Conservation (phyloP, 306 rosid species). For the Vigna reflexopilosa region DNA sequence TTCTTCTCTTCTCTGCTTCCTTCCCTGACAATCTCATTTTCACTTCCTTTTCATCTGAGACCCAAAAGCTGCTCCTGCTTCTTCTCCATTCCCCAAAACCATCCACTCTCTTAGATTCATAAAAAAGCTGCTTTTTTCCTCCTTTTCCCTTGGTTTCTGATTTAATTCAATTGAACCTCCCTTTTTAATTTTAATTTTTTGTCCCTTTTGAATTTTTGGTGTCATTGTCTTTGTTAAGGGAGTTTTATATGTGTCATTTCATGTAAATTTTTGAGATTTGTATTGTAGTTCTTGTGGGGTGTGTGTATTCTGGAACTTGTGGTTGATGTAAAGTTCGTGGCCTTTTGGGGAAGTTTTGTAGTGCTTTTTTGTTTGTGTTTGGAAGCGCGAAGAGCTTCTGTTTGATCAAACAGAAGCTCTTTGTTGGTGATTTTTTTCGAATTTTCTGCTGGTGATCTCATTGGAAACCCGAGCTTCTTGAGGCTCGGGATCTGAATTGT, state of each 20-base stretch:
- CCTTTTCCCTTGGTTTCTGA: conserved; percentile 17
- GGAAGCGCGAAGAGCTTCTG: conserved; percentile 43
- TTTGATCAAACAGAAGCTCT: conserved; percentile 48
- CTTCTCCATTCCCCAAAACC: conserved; percentile 43
- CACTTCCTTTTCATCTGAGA: conserved; percentile 46
- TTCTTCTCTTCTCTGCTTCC: conserved; percentile 55
- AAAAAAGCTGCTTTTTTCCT: conserved; percentile 5
- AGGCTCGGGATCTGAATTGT: conserved; percentile 72
- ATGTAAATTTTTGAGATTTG: conserved; percentile 44
- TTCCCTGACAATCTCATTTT: conserved; percentile 55
- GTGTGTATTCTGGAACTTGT: neutral
- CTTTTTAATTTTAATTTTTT: neutral
- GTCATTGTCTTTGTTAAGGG: conserved; percentile 44
- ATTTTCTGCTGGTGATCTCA: conserved; percentile 41
- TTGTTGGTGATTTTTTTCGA: conserved; percentile 26
- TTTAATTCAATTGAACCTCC: conserved; percentile 37
- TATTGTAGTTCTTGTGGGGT: conserved; percentile 28
- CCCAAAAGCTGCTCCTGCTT: conserved; percentile 43
- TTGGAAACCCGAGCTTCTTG: conserved; percentile 56
- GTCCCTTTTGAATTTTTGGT: neutral
- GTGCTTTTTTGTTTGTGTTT: conserved; percentile 37
- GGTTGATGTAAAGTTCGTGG: conserved; percentile 47
- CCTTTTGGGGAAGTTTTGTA: conserved; percentile 24
- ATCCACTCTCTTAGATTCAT: conserved; percentile 22
- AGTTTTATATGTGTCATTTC: conserved; percentile 24